Conservation (phyloP, 768 basidiomycete species). For the Agrocybe chaxingu region DNA sequence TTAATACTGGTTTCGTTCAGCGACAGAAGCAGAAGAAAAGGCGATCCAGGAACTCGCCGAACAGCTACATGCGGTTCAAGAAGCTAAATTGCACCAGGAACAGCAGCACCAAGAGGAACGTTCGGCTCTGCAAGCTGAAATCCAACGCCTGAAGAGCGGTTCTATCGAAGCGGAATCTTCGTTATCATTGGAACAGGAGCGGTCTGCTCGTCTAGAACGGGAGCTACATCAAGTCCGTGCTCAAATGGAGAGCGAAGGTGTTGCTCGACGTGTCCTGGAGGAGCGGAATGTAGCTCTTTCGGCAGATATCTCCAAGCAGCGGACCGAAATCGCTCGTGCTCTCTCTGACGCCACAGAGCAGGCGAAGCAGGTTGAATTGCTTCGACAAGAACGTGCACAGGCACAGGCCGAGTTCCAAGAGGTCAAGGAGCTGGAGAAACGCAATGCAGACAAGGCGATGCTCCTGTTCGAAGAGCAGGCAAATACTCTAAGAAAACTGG, state of each 20-base stretch:
- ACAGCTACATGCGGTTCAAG: slow-evolving; percentile 59
- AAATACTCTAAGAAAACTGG: slow-evolving; percentile 63
- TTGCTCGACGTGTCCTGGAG: slow-evolving; percentile 61
- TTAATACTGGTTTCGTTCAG: slow-evolving; percentile 31
- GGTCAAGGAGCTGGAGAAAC: slow-evolving; percentile 62
- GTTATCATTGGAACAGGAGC: slow-evolving; percentile 43
- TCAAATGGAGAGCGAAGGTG: slow-evolving; percentile 61
- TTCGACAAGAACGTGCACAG: slow-evolving; percentile 62
- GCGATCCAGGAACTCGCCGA: slow-evolving; percentile 70
- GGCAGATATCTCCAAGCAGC: slow-evolving; percentile 53
- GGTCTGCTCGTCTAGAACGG: slow-evolving; percentile 55
- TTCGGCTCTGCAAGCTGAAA: slow-evolving; percentile 49
- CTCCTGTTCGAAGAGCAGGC: slow-evolving; percentile 74
- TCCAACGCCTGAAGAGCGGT: slow-evolving; percentile 46
- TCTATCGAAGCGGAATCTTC: slow-evolving; percentile 37
- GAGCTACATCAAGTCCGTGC: slow-evolving; percentile 61
- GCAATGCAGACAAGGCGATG: slow-evolving; percentile 61
- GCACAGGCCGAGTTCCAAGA: slow-evolving; percentile 63
- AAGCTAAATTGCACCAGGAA: slow-evolving; percentile 57
- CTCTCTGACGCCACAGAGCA: slow-evolving; percentile 70
- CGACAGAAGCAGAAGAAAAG: slow-evolving; percentile 71
- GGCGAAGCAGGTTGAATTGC: slow-evolving; percentile 50
- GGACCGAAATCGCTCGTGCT: slow-evolving; percentile 50
- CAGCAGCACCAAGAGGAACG: slow-evolving; percentile 58
- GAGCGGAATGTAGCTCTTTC: slow-evolving; percentile 58